A percentile compares a stretch with the other conserved stretches of the same genome.
Evolutionary conservation across 371 early-diverging fungal species (phyloP).

Genomic region (Edhazardia aedis): DNA sequence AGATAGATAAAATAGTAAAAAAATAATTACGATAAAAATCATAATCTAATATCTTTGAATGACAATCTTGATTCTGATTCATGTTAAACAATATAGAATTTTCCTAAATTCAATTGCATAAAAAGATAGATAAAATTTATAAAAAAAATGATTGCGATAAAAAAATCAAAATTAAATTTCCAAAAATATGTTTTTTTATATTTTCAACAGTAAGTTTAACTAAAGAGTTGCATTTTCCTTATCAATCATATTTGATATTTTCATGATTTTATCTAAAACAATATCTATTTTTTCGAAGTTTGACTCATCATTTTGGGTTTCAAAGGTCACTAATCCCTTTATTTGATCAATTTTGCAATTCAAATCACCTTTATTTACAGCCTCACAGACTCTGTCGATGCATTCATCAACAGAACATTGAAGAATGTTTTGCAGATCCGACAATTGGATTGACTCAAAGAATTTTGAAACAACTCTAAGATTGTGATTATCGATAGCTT

Average conservation of each 20-base stretch:
- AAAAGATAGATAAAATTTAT: too few relatives aligned
- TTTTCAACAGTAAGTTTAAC: too few relatives aligned
- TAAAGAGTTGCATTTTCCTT: too few relatives aligned
- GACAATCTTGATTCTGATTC: too few relatives aligned
- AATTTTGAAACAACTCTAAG: slow-evolving; percentile 22
- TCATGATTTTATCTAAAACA: slow-evolving; percentile 36
- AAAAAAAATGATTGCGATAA: too few relatives aligned
- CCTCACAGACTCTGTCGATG: slow-evolving; percentile 20
- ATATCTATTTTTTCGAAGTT: slow-evolving; percentile 13
- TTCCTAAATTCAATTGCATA: too few relatives aligned
- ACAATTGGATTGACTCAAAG: slow-evolving; percentile 23
- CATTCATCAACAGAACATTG: slow-evolving; percentile 12
- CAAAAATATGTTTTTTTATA: too few relatives aligned
- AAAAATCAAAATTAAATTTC: too few relatives aligned
- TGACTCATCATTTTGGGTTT: slow-evolving; percentile 17
- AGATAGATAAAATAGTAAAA: too few relatives aligned
- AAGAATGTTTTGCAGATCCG: slow-evolving; percentile 15
- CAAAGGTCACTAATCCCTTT: slow-evolving; percentile 25
- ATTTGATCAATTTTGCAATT: slow-evolving; percentile 34
- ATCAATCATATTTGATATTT: slow-evolving; percentile 34
- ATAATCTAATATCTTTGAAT: too few relatives aligned
- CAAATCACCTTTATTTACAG: slow-evolving; percentile 30
- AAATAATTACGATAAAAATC: too few relatives aligned
- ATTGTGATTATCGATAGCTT: slow-evolving; percentile 34
- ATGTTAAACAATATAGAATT: too few relatives aligned